Percentiles rank a stretch among this genome's conserved stretches.
phyloP scores from a whole-genome alignment of 169 alveolate species.

The Cyclospora cayetanensis region DNA sequence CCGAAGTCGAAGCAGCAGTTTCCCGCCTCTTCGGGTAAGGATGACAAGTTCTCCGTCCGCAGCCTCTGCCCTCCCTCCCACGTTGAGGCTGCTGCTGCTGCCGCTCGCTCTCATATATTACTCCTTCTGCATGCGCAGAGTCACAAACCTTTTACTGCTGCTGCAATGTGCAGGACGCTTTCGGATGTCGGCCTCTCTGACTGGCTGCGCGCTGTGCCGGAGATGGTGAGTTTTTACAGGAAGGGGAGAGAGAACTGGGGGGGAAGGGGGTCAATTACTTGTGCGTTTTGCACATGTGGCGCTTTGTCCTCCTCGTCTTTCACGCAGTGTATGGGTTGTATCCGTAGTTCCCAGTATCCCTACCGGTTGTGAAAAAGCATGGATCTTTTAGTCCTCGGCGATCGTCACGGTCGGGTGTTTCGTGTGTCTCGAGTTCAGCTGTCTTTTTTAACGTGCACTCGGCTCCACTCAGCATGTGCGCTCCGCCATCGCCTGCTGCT shows the following conservation, averaged over 20 bases:
- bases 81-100: neutral
- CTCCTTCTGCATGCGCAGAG: neutral
- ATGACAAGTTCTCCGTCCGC: neutral
- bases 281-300: too few relatives aligned
- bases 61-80: neutral
- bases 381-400: neutral
- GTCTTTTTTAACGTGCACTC: too few relatives aligned
- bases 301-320: too few relatives aligned
- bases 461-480: neutral
- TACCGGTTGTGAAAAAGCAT: neutral
- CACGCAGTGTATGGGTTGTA: too few relatives aligned
- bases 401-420: neutral
- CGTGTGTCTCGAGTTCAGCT: neutral
- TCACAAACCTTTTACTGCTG: neutral
- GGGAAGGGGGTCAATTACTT: too few relatives aligned
- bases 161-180: constrained; percentile 22
- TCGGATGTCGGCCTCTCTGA: constrained; percentile 65
- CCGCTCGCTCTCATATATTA: neutral
- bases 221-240: constrained; percentile 28
- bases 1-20: neutral
- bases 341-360: neutral
- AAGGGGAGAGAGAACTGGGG: too few relatives aligned
- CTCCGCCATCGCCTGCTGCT: constrained; percentile 10
- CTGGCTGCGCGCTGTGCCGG: constrained; percentile 61
- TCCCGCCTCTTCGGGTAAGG: neutral